These are phyloP conservation scores for Gliomastix tumulicola DNA, from an alignment of 2,329 filamentous ascomycete genomes.

Conservation along the genomic window DNA sequence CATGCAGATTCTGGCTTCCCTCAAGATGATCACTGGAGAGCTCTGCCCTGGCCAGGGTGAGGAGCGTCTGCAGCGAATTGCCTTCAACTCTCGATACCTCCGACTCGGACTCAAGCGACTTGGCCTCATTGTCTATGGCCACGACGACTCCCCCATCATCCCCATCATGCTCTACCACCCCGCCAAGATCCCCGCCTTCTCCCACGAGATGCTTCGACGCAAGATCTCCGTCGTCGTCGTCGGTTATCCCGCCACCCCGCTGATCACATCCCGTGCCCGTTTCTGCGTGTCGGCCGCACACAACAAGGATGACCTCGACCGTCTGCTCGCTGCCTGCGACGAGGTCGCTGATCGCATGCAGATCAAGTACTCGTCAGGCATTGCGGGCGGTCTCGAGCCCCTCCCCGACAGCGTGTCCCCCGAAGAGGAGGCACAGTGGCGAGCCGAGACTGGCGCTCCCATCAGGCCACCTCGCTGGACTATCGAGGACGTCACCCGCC, in stretches of 20 bases:
- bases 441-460: conserved; percentile 56
- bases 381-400: conserved; percentile 79
- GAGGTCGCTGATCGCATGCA: conserved; percentile 88
- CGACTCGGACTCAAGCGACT: conserved; percentile 93
- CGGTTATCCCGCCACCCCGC: conserved; percentile 90
- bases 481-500: conserved; percentile 72
- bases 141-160: conserved; percentile 96
- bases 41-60: conserved; percentile 85
- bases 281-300: conserved; percentile 96
- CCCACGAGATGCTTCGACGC: conserved; percentile 94
- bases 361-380: conserved; percentile 93
- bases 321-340: conserved; percentile 81
- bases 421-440: conserved; percentile 66
- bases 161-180: conserved; percentile 93
- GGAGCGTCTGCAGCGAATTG: conserved; percentile 89
- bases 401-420: conserved; percentile 62
- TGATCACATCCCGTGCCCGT: conserved; percentile 88
- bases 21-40: conserved; percentile 86
- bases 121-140: conserved; percentile 92
- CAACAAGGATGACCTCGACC: conserved; percentile 96
- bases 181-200: conserved; percentile 98
- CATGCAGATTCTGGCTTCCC: conserved; percentile 80
- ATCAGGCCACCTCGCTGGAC: conserved; percentile 74
- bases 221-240: conserved; percentile 98
- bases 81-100: conserved; percentile 98